Evolutionary conservation across 768 basidiomycete species (phyloP), one percentile per base, ranked within the genome.

Genomic region (Mycena chlorophos): DNA sequence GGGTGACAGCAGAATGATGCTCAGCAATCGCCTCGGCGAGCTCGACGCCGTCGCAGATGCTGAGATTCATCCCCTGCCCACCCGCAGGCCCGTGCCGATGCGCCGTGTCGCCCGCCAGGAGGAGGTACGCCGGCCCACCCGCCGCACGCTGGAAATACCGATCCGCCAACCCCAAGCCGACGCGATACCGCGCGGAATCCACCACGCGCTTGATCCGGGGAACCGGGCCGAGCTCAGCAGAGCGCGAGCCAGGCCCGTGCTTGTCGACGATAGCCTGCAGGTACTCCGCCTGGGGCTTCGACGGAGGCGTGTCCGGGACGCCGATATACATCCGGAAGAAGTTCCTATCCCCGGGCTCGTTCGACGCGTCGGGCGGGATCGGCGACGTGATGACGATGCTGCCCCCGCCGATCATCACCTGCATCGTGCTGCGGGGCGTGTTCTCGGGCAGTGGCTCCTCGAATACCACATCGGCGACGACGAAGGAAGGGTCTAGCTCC

Each of bases 11-110:
- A n/a, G n/a, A n/a, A n/a, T n/a, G n/a, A n/a, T n/a, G n/a, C n/a
- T n/a, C n/a, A n/a, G n/a, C n/a, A 28, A 78, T 54, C 5, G 55
- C 67, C 13, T 71, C 69, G 5, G 69, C 77, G 3, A 77, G 67
- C 45, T 65, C 66, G 17, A 73, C 48, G 2, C 69, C 50, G 51
- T 56, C 55, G 26, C 49, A 40, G 13, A 56, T 46, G 5, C 29
- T 27, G n/a, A 50, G 25, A 25, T 56, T 51, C 49, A 56, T 42
- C 1, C 55, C 55, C 39, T 56, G 55, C n/a, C 50, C 55, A 30
- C 55, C 55, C 13, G 50, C 50, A 4, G 55, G 55, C 19, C 37
- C 38, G 43, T 56, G 55, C 20, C 13, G 27, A 31, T 55, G 54
- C 3, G 54, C 54, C 6, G 54, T 48, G 29, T 55, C 54, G 38